Evolutionary conservation across 208 protist species (phyloP), one percentile per base, ranked within the genome.

Genomic region (Vickermania spadyakhi): DNA sequence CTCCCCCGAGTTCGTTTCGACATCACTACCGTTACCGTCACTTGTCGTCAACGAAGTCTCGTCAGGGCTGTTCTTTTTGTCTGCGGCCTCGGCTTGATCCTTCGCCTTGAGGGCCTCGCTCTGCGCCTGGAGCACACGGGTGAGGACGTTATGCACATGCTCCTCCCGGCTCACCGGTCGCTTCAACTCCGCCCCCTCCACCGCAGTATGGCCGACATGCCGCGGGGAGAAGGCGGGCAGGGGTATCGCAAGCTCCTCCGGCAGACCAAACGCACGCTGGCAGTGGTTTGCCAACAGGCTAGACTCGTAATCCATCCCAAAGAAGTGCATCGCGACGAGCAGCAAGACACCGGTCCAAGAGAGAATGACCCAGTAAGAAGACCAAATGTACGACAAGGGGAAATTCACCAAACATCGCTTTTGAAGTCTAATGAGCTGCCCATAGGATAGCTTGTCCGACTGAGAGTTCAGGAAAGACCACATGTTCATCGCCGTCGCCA

Each of bases 401-500:
- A 95, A 60, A 31, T 92, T 95, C 53, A 77, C 69, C 54, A 80
- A 58, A 55, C 88, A 95, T 25, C 88, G 84, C 70, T 84, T 76
- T 68, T 87, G 84, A 71, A 94, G 73, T 55, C 76, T n/a, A 25
- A 89, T 54, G 30, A 70, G 77, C 68, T 95, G 82, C 51, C 70
- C 79, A 29, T 86, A 50, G 0, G 76, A 73, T 26, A 95, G 74
- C 65, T 95, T 95, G 42, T 86, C 69, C n/a, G 81, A 70, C 56
- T 95, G 88, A 3, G 84, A 82, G 72, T 60, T 86, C 25, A 95
- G 71, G 58, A 95, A 92, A 31, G 80, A 75, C 81, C 85, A 92
- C 84, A 92, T 90, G 56, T 95, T 90, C 62, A 91, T 70, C 59
- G 83, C 86, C 28, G 84, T 91, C 14, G 88, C 88, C 31, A 95